Base-by-base conservation (phyloP, 2,329 filamentous ascomycete species). In the Trichophyton equinum region DNA sequence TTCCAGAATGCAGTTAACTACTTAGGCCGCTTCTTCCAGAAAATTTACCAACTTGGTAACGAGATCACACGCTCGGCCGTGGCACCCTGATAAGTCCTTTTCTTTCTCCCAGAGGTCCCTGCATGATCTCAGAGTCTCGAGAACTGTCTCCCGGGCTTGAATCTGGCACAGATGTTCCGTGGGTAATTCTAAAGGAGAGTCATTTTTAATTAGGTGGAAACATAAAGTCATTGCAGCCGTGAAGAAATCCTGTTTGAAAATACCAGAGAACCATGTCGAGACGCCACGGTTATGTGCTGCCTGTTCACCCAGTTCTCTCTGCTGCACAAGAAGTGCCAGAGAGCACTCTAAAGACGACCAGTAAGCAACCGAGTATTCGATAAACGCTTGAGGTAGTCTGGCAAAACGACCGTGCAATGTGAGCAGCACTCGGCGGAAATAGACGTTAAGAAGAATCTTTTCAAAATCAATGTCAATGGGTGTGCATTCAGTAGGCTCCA, bases 101-200 rank as follows among this genome's bases (percentile, higher is more conserved):
- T 72, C 85, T 8, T 84, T 79, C 1, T 81, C 75, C 1, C 73
- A 78, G 11, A 78, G 82, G 62, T 66, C 65, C 44, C 62, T 61
- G 42, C 65, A 66, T 30, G 63, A 64, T 20, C 61, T 46, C 5
- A 66, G 36, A 1, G 65, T 65, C 51, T 66, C 60, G 7, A 66
- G 60, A 44, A 66, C 65, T 1, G 64, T 66, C 44, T 64, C 61
- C 22, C 61, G 57, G n/a, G 64, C 13, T 62, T 49, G 18, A 9
- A 57, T 42, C 33, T 59, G n/a, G 11, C 46, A 15, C 15, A 30
- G 30, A 36, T 60, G 33, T 36, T 55, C 11, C 1, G 49, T 8
- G 42, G 40, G 38, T 53, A 42, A 46, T 20, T 62, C 64, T 18
- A 51, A 46, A 30, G 58, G 46, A 7, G 53, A 33, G n/a, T 59